Evolutionary conservation across 2,329 filamentous ascomycete species (phyloP).

Genomic region (Fragosphaeria purpurea): DNA sequence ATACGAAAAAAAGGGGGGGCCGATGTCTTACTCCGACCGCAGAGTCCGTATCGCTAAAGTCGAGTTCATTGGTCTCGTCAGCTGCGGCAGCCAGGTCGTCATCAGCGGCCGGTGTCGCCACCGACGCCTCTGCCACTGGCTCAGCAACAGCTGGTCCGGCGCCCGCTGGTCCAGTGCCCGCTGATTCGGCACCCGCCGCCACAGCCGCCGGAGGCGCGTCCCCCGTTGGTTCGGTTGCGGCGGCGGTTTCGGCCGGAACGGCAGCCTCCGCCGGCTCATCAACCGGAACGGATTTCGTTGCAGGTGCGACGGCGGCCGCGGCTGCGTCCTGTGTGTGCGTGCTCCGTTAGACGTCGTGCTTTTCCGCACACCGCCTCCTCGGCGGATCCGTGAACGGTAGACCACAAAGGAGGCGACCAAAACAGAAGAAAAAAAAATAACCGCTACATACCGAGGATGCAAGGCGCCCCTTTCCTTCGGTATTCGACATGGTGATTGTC

Average conservation of each 20-base stretch:
- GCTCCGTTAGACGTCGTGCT: not conserved
- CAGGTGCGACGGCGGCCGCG: conserved; percentile 4
- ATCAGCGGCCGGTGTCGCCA: not conserved
- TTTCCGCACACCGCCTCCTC: not conserved
- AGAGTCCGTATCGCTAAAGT: conserved; percentile 7
- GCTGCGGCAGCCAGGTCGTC: not conserved
- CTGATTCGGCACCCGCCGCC: not conserved
- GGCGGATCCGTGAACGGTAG: too few relatives aligned
- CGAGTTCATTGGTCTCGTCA: not conserved
- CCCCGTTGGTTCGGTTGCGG: too few relatives aligned
- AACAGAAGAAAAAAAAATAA: not conserved
- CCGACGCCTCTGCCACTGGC: not conserved
- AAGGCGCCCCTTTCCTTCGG: conserved; percentile 7
- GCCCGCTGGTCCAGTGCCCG: not conserved
- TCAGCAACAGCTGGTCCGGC: not conserved
- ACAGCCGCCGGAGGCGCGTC: not conserved
- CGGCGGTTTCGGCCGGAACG: not conserved
- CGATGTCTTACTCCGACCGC: conserved; percentile 4
- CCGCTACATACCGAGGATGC: conserved; percentile 2
- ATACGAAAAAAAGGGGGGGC: not conserved
- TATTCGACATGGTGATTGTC: conserved; percentile 3
- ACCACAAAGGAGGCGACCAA: not conserved
- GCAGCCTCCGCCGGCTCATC: not conserved
- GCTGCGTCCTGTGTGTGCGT: conserved; percentile 1
- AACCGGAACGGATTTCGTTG: not conserved